These are phyloP conservation scores for Croton laevigatus DNA, from an alignment of 441 rosid species.

Conservation along the genomic window DNA sequence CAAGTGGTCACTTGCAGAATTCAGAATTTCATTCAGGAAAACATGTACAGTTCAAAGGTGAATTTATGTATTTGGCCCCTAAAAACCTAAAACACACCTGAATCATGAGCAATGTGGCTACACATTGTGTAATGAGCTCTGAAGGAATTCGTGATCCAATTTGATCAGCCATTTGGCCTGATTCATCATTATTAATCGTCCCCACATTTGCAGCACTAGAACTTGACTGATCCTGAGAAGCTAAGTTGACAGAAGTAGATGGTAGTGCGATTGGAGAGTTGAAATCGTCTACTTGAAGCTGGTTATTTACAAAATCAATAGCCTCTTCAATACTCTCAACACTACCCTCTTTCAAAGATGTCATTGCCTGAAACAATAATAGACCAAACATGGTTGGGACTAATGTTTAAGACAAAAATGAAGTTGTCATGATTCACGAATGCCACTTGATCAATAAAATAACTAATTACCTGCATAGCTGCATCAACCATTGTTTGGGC, in stretches of 20 bases:
- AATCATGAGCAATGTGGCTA: slow-evolving; percentile 84
- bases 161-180: slow-evolving; percentile 36
- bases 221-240: slow-evolving; percentile 42
- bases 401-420: not conserved
- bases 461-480: slow-evolving; percentile 60
- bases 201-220: slow-evolving; percentile 29
- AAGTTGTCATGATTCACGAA: not conserved
- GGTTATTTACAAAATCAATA: slow-evolving; percentile 67
- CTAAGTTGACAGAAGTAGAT: slow-evolving; percentile 31
- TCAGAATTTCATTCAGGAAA: not conserved
- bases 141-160: slow-evolving; percentile 58
- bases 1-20: too few relatives aligned
- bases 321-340: slow-evolving; percentile 59
- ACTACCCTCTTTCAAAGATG: slow-evolving; percentile 68
- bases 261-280: slow-evolving; percentile 41
- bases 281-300: slow-evolving; percentile 54
- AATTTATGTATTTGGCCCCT: not conserved
- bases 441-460: too few relatives aligned
- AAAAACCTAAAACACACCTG: slow-evolving; percentile 45
- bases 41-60: too few relatives aligned
- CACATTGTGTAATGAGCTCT: slow-evolving; percentile 81
- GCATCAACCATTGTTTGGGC: slow-evolving; percentile 88
- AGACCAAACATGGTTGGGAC: not conserved
- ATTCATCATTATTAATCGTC: slow-evolving; percentile 31
- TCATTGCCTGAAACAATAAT: slow-evolving; percentile 58